phyloP scores from a whole-genome alignment of 140 eudicot genomes.

The Flaveria floridana region DNA sequence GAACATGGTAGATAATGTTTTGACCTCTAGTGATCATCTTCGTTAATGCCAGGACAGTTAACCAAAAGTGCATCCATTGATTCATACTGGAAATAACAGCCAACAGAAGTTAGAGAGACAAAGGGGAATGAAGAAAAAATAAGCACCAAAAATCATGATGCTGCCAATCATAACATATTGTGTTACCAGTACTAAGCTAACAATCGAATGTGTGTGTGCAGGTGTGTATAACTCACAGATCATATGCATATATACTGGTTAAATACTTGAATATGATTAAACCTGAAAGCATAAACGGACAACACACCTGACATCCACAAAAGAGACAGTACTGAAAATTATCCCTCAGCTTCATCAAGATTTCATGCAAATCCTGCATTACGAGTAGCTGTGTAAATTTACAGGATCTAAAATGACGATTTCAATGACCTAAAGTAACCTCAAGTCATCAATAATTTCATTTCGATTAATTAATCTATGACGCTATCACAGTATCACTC shows the following conservation, averaged over 20 bases:
- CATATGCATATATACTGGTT: slow-evolving; percentile 1
- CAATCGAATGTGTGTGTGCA: background rate
- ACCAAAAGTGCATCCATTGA: slow-evolving; percentile 64
- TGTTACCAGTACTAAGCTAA: background rate
- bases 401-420: background rate
- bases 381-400: background rate
- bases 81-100: slow-evolving; percentile 58
- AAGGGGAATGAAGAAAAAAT: background rate
- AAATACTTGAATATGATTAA: slow-evolving; percentile 1
- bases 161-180: background rate
- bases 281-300: slow-evolving; percentile 11
- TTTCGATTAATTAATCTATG: background rate
- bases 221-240: background rate
- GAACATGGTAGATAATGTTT: slow-evolving; percentile 11
- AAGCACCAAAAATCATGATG: background rate
- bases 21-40: slow-evolving; percentile 72
- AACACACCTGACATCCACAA: slow-evolving; percentile 85
- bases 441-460: background rate
- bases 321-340: slow-evolving; percentile 83
- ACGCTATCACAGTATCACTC: background rate
- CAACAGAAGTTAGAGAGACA: background rate
- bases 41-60: slow-evolving; percentile 79
- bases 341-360: slow-evolving; percentile 76
- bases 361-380: slow-evolving; percentile 73
- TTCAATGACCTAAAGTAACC: background rate